Evolutionary conservation across 2,329 filamentous ascomycete species (phyloP), one percentile per base, ranked within the genome.

Genomic region (Fusarium brachygibbosum): DNA sequence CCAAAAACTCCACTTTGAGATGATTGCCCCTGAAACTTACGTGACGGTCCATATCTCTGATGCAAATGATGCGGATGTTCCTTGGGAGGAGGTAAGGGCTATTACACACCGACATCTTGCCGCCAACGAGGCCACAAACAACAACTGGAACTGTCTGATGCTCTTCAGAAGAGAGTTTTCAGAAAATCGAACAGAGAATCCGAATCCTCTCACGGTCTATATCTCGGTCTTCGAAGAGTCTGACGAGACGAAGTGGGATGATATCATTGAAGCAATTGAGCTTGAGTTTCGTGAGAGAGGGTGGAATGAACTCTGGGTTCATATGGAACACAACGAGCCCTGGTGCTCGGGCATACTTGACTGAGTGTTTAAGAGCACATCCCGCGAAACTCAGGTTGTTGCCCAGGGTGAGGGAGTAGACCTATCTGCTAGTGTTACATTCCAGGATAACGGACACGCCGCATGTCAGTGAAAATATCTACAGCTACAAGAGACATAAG

Each of bases 171-270:
- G 51, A 13, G 51, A 38, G 9, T 45, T 45, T 21, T 45, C 29
- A 14, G 45, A 7, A 17, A 37, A n/a, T 17, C 16, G 17, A 2
- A 10, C 5, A 17, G 32, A 35, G 14, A 45, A 16, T 29, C 38
- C 4, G 25, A 57, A 21, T n/a, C 45, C 34, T 9, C 23, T 57
- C 6, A 57, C 53, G 0, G 34, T 53, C 4, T 40, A 25, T 10
- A 32, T 57, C 29, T n/a, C 32, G 3, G 34, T 34, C 16, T 29
- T n/a, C 23, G 3, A 8, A 6, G 17, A 21, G 13, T 31, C 54
- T 3, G 46, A 57, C 14, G 54, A 57, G 25, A 53, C 46, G 11
- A 31, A 32, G 29, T 57, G 35, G 46, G 46, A 53, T 28, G 46
- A 6, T 1, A 32, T 53, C 3, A 21, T 31, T 28, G 21, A 34